These are phyloP conservation scores for Saccharomyces kudriavzevii DNA, from an alignment of 805 yeast genomes.

Conservation along the genomic window DNA sequence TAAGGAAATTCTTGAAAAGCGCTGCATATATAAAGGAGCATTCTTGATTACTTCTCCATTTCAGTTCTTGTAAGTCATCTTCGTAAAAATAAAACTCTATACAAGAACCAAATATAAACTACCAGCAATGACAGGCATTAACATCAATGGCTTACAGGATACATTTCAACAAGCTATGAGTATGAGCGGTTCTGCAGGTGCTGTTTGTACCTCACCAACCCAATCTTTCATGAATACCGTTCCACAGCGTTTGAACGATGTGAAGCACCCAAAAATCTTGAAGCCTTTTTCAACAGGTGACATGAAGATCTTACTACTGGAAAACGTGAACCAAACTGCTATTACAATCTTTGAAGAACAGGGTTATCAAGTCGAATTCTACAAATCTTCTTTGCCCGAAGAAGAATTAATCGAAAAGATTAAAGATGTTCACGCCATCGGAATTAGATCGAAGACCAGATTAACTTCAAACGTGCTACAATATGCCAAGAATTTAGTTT, in stretches of 20 bases:
- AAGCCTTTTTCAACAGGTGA: constrained; percentile 96
- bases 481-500: constrained; percentile 84
- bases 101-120: not conserved
- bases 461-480: constrained; percentile 69
- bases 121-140: constrained; percentile 56
- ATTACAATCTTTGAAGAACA: constrained; percentile 74
- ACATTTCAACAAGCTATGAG: constrained; percentile 48
- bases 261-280: constrained; percentile 56
- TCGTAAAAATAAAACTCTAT: not conserved
- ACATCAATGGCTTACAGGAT: constrained; percentile 47
- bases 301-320: constrained; percentile 81
- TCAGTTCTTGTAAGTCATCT: not conserved
- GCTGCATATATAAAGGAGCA: not conserved
- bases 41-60: not conserved
- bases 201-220: constrained; percentile 77
- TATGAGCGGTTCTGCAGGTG: constrained; percentile 52
- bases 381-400: constrained; percentile 82
- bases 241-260: constrained; percentile 39
- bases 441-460: constrained; percentile 95
- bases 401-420: constrained; percentile 92
- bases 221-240: constrained; percentile 52
- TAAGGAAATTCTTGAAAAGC: not conserved
- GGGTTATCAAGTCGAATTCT: constrained; percentile 95
- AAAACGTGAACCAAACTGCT: constrained; percentile 91
- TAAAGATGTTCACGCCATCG: constrained; percentile 89